Base-by-base conservation (phyloP, 768 basidiomycete genomes). In the Astraeus odoratus region DNA sequence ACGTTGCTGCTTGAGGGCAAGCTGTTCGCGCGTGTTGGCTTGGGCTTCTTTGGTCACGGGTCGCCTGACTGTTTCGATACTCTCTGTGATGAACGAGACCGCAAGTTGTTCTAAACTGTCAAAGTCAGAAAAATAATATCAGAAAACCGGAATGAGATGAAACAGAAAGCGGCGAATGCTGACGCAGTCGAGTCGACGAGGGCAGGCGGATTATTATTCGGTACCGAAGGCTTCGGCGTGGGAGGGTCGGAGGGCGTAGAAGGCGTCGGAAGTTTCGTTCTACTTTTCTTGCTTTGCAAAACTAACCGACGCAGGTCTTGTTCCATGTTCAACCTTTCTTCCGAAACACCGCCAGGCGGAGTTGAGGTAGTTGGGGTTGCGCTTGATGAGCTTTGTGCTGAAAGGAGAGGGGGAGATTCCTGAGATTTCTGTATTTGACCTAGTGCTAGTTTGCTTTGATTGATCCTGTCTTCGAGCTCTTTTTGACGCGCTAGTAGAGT, bases 1-100 rank as follows among this genome's bases (percentile, higher is more conserved):
- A 10, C 67, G 66, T 29, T 60, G 64, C 48, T 76, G 73, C 57
- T 72, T 74, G 8, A 69, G 71, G 12, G 72, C 75, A 9, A 80
- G 60, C 2, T 51, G 43, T 42, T 56, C 48, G 51, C 45, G 68
- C 68, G 43, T 13, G 24, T 16, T 55, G 46, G 42, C 53, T 4
- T 40, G 43, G 20, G 18, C 42, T 3, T 51, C 6, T 40, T 56
- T 53, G 18, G 34, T 20, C 33, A 48, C 46, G 19, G 54, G 25
- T 5, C 68, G 59, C 43, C 69, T 65, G 35, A 65, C 57, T 8
- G 67, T 68, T 57, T 76, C 70, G 30, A 80, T 75, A 13, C 77
- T 71, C 60, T 79, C 74, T 0, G 72, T 68, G 46, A 81, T 80
- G 51, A 81, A 77, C 0, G 76, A 76, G 39, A 71, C 67, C 1